Evolutionary conservation across 352 stramenopile genomes (phyloP).

Genomic region (Globisporangium uncinulatum): DNA sequence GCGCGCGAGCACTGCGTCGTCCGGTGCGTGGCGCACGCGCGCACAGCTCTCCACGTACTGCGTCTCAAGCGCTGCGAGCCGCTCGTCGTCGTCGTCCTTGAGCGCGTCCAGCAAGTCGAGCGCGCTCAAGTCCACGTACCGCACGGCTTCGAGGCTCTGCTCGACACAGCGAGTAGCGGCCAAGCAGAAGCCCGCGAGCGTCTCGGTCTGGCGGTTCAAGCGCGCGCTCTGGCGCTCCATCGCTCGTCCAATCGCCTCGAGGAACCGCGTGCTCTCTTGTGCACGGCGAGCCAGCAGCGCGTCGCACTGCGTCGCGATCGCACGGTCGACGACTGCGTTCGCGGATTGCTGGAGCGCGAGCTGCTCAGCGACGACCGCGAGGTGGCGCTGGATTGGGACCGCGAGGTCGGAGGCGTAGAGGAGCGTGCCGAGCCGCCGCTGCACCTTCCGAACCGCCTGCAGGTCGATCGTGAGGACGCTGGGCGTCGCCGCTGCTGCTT

Average conservation of each 20-base stretch:
- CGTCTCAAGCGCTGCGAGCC: conserved; percentile 33
- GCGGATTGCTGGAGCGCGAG: conserved; percentile 52
- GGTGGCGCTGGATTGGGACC: conserved; percentile 34
- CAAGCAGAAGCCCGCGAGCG: conserved; percentile 60
- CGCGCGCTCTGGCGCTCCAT: conserved; percentile 51
- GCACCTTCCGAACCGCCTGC: conserved; percentile 72
- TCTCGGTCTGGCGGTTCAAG: conserved; percentile 55
- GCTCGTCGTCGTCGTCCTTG: conserved; percentile 65
- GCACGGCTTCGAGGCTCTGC: conserved; percentile 40
- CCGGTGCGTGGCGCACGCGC: conserved; percentile 65
- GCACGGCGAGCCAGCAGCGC: conserved; percentile 32
- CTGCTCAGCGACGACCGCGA: conserved; percentile 44
- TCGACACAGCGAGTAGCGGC: conserved; percentile 49
- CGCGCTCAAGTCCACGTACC: conserved; percentile 63
- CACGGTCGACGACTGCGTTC: conserved; percentile 68
- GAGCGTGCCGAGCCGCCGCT: conserved; percentile 69
- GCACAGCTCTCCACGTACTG: conserved; percentile 42
- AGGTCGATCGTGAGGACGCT: conserved; percentile 36
- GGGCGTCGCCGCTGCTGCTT: not conserved
- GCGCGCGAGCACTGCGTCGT: conserved; percentile 43
- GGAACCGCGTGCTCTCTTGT: conserved; percentile 43
- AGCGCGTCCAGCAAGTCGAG: conserved; percentile 71
- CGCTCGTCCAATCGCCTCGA: conserved; percentile 47
- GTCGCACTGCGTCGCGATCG: conserved; percentile 49
- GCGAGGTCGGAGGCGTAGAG: conserved; percentile 68